A percentile compares a stretch with the other conserved stretches of the same genome.
These are phyloP conservation scores for Apiospora pterosperma DNA, from an alignment of 2,329 filamentous ascomycete species.

Conservation along the genomic window DNA sequence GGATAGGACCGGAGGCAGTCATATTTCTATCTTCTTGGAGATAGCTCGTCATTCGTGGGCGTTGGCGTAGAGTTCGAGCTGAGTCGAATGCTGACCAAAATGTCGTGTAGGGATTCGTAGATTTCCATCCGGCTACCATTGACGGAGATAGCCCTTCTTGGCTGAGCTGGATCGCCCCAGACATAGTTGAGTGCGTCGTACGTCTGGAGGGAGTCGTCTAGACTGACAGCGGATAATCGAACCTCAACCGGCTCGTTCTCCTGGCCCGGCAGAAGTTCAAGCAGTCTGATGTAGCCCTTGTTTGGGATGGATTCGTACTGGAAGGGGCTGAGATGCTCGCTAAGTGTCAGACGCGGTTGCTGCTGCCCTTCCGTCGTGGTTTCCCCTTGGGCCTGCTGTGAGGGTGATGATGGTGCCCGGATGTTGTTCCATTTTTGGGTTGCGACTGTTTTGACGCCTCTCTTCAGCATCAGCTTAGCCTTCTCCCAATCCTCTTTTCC, in stretches of 20 bases:
- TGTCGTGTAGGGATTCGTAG: neutral
- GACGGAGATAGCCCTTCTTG: neutral
- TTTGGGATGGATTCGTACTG: neutral
- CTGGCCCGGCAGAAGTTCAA: neutral
- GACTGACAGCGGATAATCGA: neutral
- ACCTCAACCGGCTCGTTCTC: neutral
- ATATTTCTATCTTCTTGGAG: neutral
- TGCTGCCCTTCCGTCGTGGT: neutral
- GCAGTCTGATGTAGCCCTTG: neutral
- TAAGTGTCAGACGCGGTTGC: neutral
- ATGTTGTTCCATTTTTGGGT: neutral
- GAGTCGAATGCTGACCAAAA: neutral
- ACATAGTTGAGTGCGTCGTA: conserved; percentile 7
- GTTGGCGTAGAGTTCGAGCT: neutral
- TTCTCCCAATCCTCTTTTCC: neutral
- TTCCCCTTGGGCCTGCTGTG: neutral
- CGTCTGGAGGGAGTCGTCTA: neutral
- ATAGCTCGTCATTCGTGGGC: neutral
- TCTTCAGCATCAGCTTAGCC: neutral
- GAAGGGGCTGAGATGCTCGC: neutral
- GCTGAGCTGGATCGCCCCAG: neutral
- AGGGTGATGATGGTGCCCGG: neutral
- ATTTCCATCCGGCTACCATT: neutral
- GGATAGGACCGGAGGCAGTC: neutral
- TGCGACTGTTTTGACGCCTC: neutral